Evolutionary conservation across 2,329 filamentous ascomycete species (phyloP), one percentile per base, ranked within the genome.

Genomic region (Fusarium cyanostomum): DNA sequence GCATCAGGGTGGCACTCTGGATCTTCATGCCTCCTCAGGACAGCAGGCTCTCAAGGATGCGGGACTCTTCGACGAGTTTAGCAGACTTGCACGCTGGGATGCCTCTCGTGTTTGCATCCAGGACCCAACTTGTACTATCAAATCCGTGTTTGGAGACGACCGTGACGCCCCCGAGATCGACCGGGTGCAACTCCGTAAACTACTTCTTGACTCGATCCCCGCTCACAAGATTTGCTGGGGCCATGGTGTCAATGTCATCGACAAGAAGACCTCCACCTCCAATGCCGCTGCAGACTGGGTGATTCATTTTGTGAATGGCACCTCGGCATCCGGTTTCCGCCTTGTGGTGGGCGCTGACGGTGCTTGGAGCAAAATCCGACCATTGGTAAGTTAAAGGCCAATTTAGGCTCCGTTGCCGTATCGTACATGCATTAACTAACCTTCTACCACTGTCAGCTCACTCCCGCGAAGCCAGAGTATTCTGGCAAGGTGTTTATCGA

Each of bases 21-120:
- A 86, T 60, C 73, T 87, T 9, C 83, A 86, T 59, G 76, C 76
- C 0, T 63, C 73, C 1, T 80, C 79, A 0, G 84, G 84, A 1
- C 78, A 85, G 35, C 71, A 74, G 1, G 83, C 83, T 0, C 68
- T 87, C 39, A 77, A 77, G 39, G 79, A 81, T 39, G 81, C 81
- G 3, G 78, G 77, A 0, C 71, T 86, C 6, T 81, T 75, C 66
- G 77, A 80, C 1, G 73, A 79, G 13, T 87, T 86, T 68, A 56
- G 73, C 7, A 74, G 77, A 54, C 55, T 80, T 37, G 56, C 52
- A 6, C 52, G 56, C 10, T 42, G 56, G 44, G 56, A 56, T 31
- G 56, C 39, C 1, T 80, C 81, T 3, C 50, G 58, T 10, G 62
- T 67, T 11, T 68, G 64, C 7, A 54, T 56, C 12, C 27, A 56